Base-by-base conservation (phyloP, 2,329 filamentous ascomycete species). In the Aspergillus sp. region DNA sequence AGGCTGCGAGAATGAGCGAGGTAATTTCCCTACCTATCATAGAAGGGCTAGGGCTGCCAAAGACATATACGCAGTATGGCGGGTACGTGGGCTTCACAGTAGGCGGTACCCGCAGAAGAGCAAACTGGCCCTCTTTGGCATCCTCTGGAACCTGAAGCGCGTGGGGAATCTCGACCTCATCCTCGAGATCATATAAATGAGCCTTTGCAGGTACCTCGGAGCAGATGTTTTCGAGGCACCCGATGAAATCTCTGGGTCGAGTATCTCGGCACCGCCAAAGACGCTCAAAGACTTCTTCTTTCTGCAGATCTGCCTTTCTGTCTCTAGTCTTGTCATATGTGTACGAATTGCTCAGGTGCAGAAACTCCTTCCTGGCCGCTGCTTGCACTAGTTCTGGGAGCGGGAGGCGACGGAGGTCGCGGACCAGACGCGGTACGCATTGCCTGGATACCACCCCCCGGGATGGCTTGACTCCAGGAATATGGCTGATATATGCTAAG, bases 341-440 rank as follows among this genome's bases (percentile, higher is more conserved):
- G 4, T 24, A 13, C 5, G 3, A 19, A 7, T 27, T n/a, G 17
- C 34, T 24, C 17, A 55, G 6, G 34, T 42, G 19, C n/a, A 55
- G 52, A 22, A 27, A 48, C 34, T 55, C 44, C 34, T 41, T 55
- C 22, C 33, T 49, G 45, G 44, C 27, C 17, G 52, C 52, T 19
- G 45, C 52, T 24, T 55, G 45, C 3, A 55, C 45, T 15, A 55
- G 15, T 19, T 55, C 52, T 5, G 44, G n/a, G 5, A 49, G n/a
- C 6, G 52, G 52, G 34, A 55, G 44, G 52, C 22, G 13, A 20
- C 27, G 54, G 6, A 57, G 27, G 5, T 48, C 48, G 2, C 52
- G 27, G 30, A 57, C 41, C 5, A 51, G 30, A 46, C 17, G 13
- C 12, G 9, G n/a, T 30, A 19, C 47, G 13, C 11, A 24, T n/a